These are phyloP conservation scores for Sherardia arvensis DNA, from an alignment of 257 asterid species.

Conservation along the genomic window DNA sequence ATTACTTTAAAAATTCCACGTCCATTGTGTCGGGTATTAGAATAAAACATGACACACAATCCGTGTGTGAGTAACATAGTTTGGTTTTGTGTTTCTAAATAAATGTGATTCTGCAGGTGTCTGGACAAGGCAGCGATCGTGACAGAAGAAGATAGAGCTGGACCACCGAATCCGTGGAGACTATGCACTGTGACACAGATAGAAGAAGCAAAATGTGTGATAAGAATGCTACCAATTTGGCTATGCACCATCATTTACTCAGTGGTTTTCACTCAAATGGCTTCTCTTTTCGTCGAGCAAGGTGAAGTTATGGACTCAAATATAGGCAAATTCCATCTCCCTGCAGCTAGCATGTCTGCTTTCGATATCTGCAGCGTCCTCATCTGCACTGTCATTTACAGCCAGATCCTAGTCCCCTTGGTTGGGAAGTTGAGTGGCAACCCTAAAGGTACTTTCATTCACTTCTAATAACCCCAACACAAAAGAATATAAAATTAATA, in stretches of 20 bases:
- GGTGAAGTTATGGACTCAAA: slow-evolving; percentile 48
- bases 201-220: slow-evolving; percentile 71
- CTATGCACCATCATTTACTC: slow-evolving; percentile 73
- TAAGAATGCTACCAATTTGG: slow-evolving; percentile 71
- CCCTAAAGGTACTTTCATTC: slow-evolving; percentile 26
- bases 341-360: slow-evolving; percentile 79
- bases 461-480: no score
- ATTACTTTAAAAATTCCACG: no score
- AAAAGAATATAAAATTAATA: no score
- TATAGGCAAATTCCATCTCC: slow-evolving; percentile 43
- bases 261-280: slow-evolving; percentile 74
- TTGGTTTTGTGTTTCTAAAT: no score
- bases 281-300: slow-evolving; percentile 77
- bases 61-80: no score
- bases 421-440: slow-evolving; percentile 31
- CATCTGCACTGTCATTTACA: slow-evolving; percentile 46
- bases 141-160: slow-evolving; percentile 29
- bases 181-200: slow-evolving; percentile 73
- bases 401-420: slow-evolving; percentile 41
- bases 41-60: no score
- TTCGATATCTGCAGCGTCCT: slow-evolving; percentile 71
- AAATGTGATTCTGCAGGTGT: slow-evolving; percentile 20
- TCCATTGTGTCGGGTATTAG: no score
- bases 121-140: slow-evolving; percentile 56
- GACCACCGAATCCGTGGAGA: slow-evolving; percentile 36